Evolutionary conservation across 768 basidiomycete genomes (phyloP), one percentile per base, ranked within the genome.

Genomic region (Chalciporus chontae): DNA sequence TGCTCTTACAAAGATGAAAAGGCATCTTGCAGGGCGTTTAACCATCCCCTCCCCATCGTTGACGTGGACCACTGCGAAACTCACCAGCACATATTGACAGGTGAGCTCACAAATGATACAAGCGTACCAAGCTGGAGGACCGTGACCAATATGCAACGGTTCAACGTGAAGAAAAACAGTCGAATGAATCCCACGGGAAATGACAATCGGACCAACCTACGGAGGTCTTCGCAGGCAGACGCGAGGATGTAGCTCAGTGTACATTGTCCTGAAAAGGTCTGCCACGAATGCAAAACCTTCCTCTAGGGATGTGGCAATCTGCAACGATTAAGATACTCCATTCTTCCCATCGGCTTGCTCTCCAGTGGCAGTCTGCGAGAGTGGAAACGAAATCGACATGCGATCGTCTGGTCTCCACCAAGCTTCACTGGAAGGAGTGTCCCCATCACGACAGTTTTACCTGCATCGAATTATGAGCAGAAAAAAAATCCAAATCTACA

Each of bases 111-210:
- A 10, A 45, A 41, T 2, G 40, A 29, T 19, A 34, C 1, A 11
- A 48, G 43, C 18, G n/a, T 15, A 23, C 17, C 36, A 5, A 53
- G 21, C 21, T 55, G 51, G 26, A 48, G 11, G 21, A 44, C 3
- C 6, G 51, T 55, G 42, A 48, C 47, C n/a, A 36, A 34, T 27
- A 54, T 43, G 9, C 42, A 46, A 10, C 46, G 40, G 27, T 46
- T 50, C 24, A 50, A 36, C 19, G 43, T 21, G 23, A 19, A 26
- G 46, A 43, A 31, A n/a, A 40, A 32, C 3, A 38, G 43, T 46
- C 34, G 18, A 10, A 21, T 24, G 23, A 44, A 17, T 24, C 18
- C 9, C 3, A 17, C 15, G 32, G 39, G 32, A 36, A 9, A 26
- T 8, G 23, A 5, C 26, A 6, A 5, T 43, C 19, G 7, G 39